A percentile compares a stretch with the other conserved stretches of the same genome.
Evolutionary conservation across 495 filamentous ascomycete species (phyloP).

Genomic region (Xylaria longipes): DNA sequence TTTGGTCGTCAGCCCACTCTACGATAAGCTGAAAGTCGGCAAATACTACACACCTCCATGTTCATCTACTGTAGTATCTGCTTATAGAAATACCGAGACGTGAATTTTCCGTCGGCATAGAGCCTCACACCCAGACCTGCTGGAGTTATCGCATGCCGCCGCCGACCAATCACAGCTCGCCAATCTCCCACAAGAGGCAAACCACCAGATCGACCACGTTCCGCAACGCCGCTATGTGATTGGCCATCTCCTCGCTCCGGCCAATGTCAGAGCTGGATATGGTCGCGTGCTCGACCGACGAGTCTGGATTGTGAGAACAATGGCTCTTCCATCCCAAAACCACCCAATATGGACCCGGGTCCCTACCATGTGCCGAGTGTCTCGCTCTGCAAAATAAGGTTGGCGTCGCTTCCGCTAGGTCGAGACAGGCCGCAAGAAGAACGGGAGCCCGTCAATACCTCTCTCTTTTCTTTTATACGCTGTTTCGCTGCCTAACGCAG

Average conservation of each 20-base stretch:
- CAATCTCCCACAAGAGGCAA: conserved; percentile 24
- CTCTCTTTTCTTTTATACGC: neutral
- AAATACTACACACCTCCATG: neutral
- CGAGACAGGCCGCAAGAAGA: neutral
- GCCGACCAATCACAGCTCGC: conserved; percentile 5
- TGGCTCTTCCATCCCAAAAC: conserved; percentile 23
- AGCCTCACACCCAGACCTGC: neutral
- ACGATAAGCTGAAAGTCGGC: neutral
- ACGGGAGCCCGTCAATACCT: neutral
- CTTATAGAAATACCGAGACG: neutral
- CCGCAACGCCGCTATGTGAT: conserved; percentile 27
- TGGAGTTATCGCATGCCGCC: neutral
- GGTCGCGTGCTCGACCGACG: conserved; percentile 44
- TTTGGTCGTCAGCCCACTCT: neutral
- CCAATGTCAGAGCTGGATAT: conserved; percentile 43
- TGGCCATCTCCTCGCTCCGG: conserved; percentile 28
- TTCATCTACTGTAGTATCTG: neutral
- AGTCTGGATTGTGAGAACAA: conserved; percentile 31
- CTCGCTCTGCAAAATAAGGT: conserved; percentile 1
- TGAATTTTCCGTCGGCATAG: neutral
- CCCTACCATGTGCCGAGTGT: conserved; percentile 24
- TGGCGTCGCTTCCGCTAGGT: neutral
- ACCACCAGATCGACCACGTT: conserved; percentile 26
- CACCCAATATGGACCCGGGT: conserved; percentile 27
- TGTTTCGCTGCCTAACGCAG: conserved; percentile 3